These are phyloP conservation scores for Trichosporon ovoides DNA, from an alignment of 1,284 basidiomycete genomes.

Conservation along the genomic window DNA sequence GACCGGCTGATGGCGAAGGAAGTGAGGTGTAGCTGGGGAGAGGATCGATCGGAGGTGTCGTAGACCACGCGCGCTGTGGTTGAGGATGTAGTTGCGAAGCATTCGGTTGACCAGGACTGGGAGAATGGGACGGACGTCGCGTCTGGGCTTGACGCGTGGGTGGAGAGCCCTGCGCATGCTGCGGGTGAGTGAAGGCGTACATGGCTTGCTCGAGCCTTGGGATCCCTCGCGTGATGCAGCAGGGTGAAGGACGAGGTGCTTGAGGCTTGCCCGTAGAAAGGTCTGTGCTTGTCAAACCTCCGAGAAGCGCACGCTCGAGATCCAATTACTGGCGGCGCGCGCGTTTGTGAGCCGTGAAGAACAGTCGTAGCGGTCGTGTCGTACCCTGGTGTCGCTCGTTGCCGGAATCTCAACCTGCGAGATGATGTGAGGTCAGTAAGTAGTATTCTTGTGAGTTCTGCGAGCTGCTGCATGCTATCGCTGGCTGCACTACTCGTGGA, in stretches of 20 bases:
- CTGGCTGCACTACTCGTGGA: too few relatives aligned
- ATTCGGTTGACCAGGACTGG: background rate
- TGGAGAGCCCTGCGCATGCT: conserved; percentile 1
- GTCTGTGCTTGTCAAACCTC: conserved; percentile 3
- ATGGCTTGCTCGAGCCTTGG: background rate
- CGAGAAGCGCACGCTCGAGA: background rate
- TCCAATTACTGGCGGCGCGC: background rate
- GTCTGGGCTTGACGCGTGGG: background rate
- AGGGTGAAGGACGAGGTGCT: background rate
- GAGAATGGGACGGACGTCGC: background rate
- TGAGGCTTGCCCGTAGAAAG: background rate
- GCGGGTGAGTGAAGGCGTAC: background rate
- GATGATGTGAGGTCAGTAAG: too few relatives aligned
- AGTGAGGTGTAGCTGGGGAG: background rate
- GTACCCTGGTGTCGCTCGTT: too few relatives aligned
- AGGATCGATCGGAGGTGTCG: background rate
- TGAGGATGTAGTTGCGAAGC: background rate
- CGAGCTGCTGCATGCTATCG: too few relatives aligned
- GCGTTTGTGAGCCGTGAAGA: too few relatives aligned
- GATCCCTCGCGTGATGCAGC: background rate
- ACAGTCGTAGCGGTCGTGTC: too few relatives aligned
- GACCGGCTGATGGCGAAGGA: background rate
- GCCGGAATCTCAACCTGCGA: too few relatives aligned
- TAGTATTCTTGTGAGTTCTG: too few relatives aligned
- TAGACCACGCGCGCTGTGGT: background rate